A percentile compares a stretch with the other conserved stretches of the same genome.
Evolutionary conservation across 78 protist species (phyloP).

Genomic region (Dictyostelium intermedium): DNA sequence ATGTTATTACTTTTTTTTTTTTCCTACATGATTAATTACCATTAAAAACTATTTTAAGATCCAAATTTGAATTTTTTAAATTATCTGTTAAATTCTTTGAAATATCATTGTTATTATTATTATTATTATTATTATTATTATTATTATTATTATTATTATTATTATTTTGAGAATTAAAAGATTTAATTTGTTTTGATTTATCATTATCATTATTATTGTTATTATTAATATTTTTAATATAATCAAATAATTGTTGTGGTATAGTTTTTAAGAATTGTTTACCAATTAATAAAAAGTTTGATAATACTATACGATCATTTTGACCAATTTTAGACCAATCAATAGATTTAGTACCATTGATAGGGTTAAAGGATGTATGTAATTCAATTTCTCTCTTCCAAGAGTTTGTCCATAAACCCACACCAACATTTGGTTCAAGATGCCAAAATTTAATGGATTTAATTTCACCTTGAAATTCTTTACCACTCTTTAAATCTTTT

Average conservation of each 20-base stretch:
- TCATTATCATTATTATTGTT: background rate
- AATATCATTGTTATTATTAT: background rate
- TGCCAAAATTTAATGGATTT: constrained; percentile 61
- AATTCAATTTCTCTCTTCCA: constrained; percentile 53
- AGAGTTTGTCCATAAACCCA: constrained; percentile 76
- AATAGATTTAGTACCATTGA: background rate
- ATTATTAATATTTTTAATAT: constrained; percentile 6
- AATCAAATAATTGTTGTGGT: background rate
- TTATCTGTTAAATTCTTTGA: background rate
- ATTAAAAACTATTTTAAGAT: background rate
- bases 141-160: background rate
- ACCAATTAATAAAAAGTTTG: constrained; percentile 54
- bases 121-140: background rate
- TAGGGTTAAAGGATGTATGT: background rate
- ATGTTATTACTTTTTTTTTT: background rate
- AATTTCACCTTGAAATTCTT: constrained; percentile 46
- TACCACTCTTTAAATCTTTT: background rate
- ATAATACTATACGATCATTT: constrained; percentile 57
- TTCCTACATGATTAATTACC: background rate
- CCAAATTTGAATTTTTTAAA: background rate
- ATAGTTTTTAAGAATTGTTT: constrained; percentile 11
- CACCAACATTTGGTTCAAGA: constrained; percentile 78
- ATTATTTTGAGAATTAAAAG: background rate
- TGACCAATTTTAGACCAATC: constrained; percentile 55
- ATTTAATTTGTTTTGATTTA: background rate